Conservation (phyloP, 371 early-diverging fungal genomes). For the Batkoa obscura region DNA sequence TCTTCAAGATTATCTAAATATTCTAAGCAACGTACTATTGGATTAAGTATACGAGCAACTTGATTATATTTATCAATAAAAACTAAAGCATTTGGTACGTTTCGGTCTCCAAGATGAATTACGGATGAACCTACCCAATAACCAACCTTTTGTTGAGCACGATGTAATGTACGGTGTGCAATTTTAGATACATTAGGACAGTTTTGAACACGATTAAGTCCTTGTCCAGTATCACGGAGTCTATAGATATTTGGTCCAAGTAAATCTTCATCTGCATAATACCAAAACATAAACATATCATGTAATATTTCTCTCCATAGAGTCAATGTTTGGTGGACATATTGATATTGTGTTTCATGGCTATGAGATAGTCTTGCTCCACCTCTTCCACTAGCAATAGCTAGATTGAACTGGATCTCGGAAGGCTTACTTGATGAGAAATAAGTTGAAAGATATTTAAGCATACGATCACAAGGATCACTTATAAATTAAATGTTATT, state of each 20-base stretch:
- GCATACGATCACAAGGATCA: conserved; percentile 90
- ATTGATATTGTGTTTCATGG: conserved; percentile 81
- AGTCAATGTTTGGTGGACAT: conserved; percentile 81
- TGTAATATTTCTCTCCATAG: conserved; percentile 88
- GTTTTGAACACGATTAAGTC: conserved; percentile 66
- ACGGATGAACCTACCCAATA: conserved; percentile 90
- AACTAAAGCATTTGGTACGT: conserved; percentile 81
- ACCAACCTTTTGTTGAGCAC: conserved; percentile 67
- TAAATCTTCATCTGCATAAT: conserved; percentile 73
- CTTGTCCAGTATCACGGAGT: conserved; percentile 89
- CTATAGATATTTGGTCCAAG: conserved; percentile 55
- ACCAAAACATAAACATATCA: conserved; percentile 94
- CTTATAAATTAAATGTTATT: conserved; percentile 10
- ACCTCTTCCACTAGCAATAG: conserved; percentile 58
- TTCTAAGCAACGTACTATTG: conserved; percentile 58
- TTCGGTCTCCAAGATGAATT: conserved; percentile 87
- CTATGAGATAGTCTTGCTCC: conserved; percentile 84
- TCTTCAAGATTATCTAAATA: conserved; percentile 34
- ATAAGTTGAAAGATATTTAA: conserved; percentile 40
- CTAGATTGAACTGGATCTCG: conserved; percentile 41
- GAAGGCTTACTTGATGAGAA: conserved; percentile 37
- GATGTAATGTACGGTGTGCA: conserved; percentile 75
- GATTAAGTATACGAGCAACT: conserved; percentile 79
- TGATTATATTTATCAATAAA: conserved; percentile 97
- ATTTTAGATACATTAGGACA: conserved; percentile 66